phyloP scores from a whole-genome alignment of 345 rosid species.

The Boechera retrofracta region DNA sequence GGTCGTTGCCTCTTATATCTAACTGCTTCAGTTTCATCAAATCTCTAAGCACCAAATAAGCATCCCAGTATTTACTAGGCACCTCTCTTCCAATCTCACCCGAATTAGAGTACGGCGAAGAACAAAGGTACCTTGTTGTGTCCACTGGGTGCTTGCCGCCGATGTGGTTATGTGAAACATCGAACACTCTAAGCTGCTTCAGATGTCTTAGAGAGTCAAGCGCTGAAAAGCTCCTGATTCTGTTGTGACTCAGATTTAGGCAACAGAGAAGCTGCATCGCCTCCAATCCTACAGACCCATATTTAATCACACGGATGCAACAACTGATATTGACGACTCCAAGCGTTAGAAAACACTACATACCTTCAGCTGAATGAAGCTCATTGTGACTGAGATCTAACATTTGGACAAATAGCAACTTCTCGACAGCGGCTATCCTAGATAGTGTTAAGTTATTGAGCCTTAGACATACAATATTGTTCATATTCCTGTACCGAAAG shows the following conservation, averaged over 20 bases:
- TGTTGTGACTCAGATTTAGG: slow-evolving; percentile 5
- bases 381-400: neutral
- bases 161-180: neutral
- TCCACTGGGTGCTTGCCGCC: neutral
- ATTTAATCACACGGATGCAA: neutral
- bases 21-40: slow-evolving; percentile 1
- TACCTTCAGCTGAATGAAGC: slow-evolving; percentile 4
- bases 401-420: slow-evolving; percentile 1
- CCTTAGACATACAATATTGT: slow-evolving; percentile 55
- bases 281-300: neutral
- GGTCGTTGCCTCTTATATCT: neutral
- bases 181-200: neutral
- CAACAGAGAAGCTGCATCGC: neutral
- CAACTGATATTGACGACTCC: neutral
- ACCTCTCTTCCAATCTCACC: neutral
- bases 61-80: neutral
- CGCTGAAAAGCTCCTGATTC: neutral
- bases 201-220: neutral
- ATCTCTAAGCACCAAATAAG: neutral
- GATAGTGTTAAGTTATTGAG: slow-evolving; percentile 38
- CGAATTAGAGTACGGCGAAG: neutral
- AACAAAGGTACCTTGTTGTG: slow-evolving; percentile 3
- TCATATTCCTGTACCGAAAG: slow-evolving; percentile 43
- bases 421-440: neutral
- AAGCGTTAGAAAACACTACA: neutral